Conservation (phyloP, 1,284 basidiomycete species). For the Mycosarcoma maydis region DNA sequence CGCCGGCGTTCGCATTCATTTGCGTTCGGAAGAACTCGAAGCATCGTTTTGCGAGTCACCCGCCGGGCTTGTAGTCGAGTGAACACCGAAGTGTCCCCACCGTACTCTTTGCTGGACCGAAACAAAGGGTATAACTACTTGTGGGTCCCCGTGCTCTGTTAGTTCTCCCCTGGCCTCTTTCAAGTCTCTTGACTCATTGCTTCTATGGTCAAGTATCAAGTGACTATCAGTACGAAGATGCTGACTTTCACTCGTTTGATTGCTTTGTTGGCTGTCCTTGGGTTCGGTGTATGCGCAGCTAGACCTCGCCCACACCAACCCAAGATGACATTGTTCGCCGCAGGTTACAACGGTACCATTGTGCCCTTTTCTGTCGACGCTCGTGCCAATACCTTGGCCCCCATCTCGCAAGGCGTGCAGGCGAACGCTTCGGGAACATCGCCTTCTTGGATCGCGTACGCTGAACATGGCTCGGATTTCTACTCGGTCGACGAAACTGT, state of each 20-base stretch:
- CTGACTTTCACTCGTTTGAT: not conserved
- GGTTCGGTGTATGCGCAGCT: not conserved
- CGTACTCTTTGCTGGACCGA: no score
- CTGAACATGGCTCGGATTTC: no score
- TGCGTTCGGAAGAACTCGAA: no score
- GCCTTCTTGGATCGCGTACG: constrained; percentile 34
- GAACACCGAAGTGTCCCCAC: no score
- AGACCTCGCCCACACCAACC: not conserved
- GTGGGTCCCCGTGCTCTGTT: no score
- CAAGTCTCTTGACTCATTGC: no score
- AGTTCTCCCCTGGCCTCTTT: no score
- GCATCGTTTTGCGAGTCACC: no score
- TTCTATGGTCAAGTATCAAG: no score
- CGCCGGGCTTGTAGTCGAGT: no score
- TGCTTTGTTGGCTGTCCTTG: not conserved
- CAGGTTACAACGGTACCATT: constrained; percentile 36
- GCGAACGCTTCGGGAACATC: constrained; percentile 21
- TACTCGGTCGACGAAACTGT: constrained; percentile 29
- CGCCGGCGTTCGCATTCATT: no score
- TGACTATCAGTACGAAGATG: not conserved
- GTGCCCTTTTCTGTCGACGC: constrained; percentile 22
- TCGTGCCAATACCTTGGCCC: not conserved
- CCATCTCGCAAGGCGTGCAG: constrained; percentile 6
- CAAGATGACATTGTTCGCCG: constrained; percentile 31
- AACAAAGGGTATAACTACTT: no score